These are phyloP conservation scores for Ophiostoma ulmi DNA, from an alignment of 2,329 filamentous ascomycete genomes.

Conservation along the genomic window DNA sequence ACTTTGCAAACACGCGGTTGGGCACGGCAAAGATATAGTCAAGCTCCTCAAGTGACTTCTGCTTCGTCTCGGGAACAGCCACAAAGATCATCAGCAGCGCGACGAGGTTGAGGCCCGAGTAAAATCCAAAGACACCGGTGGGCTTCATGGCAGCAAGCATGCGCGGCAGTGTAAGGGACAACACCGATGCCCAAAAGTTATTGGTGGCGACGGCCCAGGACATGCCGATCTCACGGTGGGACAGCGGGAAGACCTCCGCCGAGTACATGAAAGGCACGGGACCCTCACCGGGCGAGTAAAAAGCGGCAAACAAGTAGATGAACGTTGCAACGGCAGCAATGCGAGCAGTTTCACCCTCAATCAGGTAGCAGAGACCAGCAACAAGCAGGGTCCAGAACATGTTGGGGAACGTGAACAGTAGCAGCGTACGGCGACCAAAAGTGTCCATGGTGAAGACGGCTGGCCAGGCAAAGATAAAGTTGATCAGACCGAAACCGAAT, in stretches of 20 bases:
- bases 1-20: constrained; percentile 36
- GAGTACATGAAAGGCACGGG: constrained; percentile 65
- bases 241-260: constrained; percentile 65
- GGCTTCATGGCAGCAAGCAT: constrained; percentile 41
- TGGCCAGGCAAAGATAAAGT: constrained; percentile 57
- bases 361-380: constrained; percentile 23
- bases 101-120: constrained; percentile 52
- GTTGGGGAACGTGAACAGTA: constrained; percentile 62
- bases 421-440: constrained; percentile 56
- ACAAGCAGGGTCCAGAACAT: constrained; percentile 61
- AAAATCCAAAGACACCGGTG: constrained; percentile 46
- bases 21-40: constrained; percentile 59
- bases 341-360: constrained; percentile 28
- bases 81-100: constrained; percentile 56
- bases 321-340: constrained; percentile 50
- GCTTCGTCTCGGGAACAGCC: constrained; percentile 56
- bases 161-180: constrained; percentile 34
- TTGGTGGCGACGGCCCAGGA: constrained; percentile 26
- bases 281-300: constrained; percentile 48
- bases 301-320: constrained; percentile 32
- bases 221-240: constrained; percentile 66
- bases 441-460: constrained; percentile 64
- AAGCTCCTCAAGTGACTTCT: constrained; percentile 53
- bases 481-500: constrained; percentile 60
- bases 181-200: constrained; percentile 24